Evolutionary conservation across 257 asterid genomes (phyloP), one percentile per base, ranked within the genome.

Genomic region (Hygrophila difformis): DNA sequence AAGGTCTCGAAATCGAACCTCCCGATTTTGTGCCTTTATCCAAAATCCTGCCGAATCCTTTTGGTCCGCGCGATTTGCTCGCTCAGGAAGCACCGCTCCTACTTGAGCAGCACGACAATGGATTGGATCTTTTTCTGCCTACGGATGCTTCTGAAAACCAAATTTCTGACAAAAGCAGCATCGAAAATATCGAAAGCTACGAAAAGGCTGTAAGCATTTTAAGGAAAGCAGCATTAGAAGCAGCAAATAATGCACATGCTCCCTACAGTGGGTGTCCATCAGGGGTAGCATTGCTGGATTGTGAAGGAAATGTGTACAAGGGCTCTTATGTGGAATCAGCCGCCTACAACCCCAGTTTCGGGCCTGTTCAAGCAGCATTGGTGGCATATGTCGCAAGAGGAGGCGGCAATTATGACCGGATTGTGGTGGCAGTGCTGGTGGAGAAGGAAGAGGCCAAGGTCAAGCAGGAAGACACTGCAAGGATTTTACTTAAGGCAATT

Each of bases 261-360:
- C 95, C 94, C 0, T 88, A 88, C 66, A 88, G 81, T 33, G 73
- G 70, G 24, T 84, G 89, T 64, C 78, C 97, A 0, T 84, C 97
- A 9, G 97, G 97, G 19, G 77, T 79, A 11, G 93, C 95, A 12
- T 45, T 88, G 60, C 74, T 84, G 85, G 97, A 84, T 60, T 64
- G 66, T 42, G 87, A 81, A 17, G 97, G 97, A 16, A 77, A 67
- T 31, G 68, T 84, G 35, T 76, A 74, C 44, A 70, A 38, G 26
- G 97, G 97, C 1, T 79, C 87, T 6, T 88, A 84, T 42, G 57
- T 62, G 6, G 95, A 88, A 34, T 88, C 97, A 5, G 95, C 97
- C 0, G 97, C 97, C 0, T 84, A 76, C 55, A 88, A 88, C 53
- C 97, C 95, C 26, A 88, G 89, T 44, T 45, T 88, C 5, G 89